Evolutionary conservation across 148 eudicot genomes (phyloP), one percentile per base, ranked within the genome.

Genomic region (Arbutus unedo): DNA sequence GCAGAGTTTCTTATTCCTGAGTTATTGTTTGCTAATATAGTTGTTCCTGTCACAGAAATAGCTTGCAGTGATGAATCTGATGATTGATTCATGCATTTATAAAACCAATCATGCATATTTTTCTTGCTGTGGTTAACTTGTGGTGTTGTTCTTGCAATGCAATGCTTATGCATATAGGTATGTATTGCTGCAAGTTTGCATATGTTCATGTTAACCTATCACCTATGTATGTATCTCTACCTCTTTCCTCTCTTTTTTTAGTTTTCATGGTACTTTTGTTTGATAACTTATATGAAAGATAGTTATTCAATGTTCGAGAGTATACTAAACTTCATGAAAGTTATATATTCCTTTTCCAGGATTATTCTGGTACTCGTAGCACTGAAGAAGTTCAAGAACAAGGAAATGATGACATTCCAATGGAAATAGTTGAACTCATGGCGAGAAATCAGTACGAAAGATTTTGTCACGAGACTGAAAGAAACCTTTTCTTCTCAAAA

Each of bases 351-450:
- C 55, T 81, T 74, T 85, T 73, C 54, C 86, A 87, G 90, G 89
- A 84, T 74, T 50, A 64, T 25, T 79, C 86, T 77, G 79, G 77
- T 60, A 72, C 74, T 9, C 44, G 51, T 80, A 87, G 68, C 57
- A 83, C 76, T 56, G 88, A 84, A 41, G 87, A 87, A 84, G 87
- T 84, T 78, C 85, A 82, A 59, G 86, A 88, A 66, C 85, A 81
- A 50, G 70, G 83, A 78, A 82, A 71, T 50, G 98, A 91, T 55
- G 95, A 93, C 74, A 90, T 91, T 47, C 95, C 95, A 5, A 93
- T 89, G 93, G 98, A 93, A 18, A 90, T 93, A 78, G 93, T 91
- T 43, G 95, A 91, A 81, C 85, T 90, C 8, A 53, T 91, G 90
- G 96, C 94, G n/a, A 87, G 88, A 77, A 88, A 91, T 60, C 94